Percentiles rank a stretch among this genome's conserved stretches.
Conservation (phyloP, 352 stramenopile genomes). For the Globisporangium echinulatum region DNA sequence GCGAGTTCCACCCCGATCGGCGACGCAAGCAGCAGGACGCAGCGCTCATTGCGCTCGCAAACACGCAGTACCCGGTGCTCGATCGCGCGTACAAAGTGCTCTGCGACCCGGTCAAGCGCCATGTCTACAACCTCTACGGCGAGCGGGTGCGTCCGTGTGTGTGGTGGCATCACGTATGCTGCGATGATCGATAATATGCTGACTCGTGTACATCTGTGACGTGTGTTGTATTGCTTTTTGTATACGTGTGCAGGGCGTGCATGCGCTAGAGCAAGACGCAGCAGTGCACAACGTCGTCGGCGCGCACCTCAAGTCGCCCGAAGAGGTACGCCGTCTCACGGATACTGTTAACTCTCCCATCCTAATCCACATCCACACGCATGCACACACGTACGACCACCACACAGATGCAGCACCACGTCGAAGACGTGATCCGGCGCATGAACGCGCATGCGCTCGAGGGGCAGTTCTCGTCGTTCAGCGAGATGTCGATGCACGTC, state of each 20-base stretch:
- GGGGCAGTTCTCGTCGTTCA: slow-evolving; percentile 73
- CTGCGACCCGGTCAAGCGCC: slow-evolving; percentile 51
- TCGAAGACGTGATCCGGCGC: slow-evolving; percentile 50
- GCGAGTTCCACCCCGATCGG: slow-evolving; percentile 82
- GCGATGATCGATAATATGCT: neutral
- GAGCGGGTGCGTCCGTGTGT: slow-evolving; percentile 28
- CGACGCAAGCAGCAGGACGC: slow-evolving; percentile 38
- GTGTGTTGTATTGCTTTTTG: slow-evolving; percentile 7
- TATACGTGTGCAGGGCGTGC: slow-evolving; percentile 25
- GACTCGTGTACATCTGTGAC: slow-evolving; percentile 1
- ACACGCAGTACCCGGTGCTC: slow-evolving; percentile 71
- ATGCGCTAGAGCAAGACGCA: slow-evolving; percentile 56
- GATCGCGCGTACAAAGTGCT: slow-evolving; percentile 83
- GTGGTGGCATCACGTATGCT: neutral
- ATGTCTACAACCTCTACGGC: slow-evolving; percentile 74
- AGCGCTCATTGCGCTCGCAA: slow-evolving; percentile 53
- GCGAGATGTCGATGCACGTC: slow-evolving; percentile 75
- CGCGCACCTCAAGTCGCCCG: slow-evolving; percentile 34
- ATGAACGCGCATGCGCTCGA: slow-evolving; percentile 69
- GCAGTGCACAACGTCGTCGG: slow-evolving; percentile 28
- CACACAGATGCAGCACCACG: slow-evolving; percentile 34
- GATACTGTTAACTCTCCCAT: neutral
- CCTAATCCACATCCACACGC: no score
- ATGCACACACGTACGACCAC: no score
- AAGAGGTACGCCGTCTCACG: slow-evolving; percentile 19